Percentiles rank a stretch among this genome's conserved stretches.
Conservation (phyloP, 768 basidiomycete species). For the Lentinus brumalis region DNA sequence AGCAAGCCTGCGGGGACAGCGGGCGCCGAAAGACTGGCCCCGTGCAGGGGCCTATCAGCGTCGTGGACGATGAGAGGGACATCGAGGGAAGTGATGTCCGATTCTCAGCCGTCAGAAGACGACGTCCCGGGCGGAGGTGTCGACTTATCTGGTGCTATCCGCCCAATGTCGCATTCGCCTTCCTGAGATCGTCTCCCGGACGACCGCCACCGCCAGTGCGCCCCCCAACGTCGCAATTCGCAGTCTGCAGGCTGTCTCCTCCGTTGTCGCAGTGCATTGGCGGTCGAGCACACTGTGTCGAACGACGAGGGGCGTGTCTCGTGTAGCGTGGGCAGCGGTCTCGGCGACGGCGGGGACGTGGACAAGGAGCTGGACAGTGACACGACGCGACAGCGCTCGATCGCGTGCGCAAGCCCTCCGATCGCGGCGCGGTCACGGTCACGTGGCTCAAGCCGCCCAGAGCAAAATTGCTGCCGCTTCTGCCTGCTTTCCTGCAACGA, state of each 20-base stretch:
- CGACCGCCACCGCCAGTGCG: neutral
- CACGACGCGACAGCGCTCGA: neutral
- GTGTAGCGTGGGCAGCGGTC: too few relatives aligned
- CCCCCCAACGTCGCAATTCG: too few relatives aligned
- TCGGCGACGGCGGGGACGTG: neutral
- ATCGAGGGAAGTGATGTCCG: neutral
- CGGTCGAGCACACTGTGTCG: too few relatives aligned
- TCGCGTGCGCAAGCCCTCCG: too few relatives aligned
- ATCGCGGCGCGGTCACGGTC: neutral
- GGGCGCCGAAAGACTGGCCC: neutral
- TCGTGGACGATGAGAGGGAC: neutral
- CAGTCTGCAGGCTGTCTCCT: too few relatives aligned
- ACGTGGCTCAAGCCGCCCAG: neutral
- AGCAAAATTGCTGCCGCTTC: constrained; percentile 10
- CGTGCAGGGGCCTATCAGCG: neutral
- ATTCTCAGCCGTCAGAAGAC: neutral
- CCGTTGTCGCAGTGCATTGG: too few relatives aligned
- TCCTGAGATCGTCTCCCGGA: constrained; percentile 5
- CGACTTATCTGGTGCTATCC: neutral
- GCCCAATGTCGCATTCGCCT: neutral
- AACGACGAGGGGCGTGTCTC: too few relatives aligned
- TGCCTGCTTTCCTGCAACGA: constrained; percentile 14
- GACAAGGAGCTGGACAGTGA: neutral
- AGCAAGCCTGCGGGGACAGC: too few relatives aligned
- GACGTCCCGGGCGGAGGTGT: neutral